phyloP scores from a whole-genome alignment of 768 basidiomycete genomes.

The Termitomyces sp. region DNA sequence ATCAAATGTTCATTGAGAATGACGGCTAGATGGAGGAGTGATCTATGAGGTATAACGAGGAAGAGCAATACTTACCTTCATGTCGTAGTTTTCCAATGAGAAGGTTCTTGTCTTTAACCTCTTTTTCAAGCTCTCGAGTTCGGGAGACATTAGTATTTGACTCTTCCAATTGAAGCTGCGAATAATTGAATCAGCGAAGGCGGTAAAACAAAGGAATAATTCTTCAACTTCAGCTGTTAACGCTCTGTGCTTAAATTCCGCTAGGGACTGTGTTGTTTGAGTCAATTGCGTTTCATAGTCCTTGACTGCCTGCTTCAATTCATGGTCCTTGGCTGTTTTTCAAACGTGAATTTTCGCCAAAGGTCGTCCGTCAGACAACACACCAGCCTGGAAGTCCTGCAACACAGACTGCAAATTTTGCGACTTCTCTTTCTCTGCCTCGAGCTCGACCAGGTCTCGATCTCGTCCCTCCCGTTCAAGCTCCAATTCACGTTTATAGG shows the following conservation, averaged over 20 bases:
- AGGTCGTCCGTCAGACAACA: conserved; percentile 19
- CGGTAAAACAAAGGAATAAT: not conserved
- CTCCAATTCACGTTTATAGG: conserved; percentile 59
- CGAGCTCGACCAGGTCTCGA: conserved; percentile 50
- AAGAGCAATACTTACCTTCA: conserved; percentile 52
- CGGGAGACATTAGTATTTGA: conserved; percentile 58
- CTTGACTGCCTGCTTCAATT: conserved; percentile 77
- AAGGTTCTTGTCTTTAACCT: conserved; percentile 93
- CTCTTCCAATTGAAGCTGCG: conserved; percentile 70
- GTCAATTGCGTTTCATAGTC: conserved; percentile 75
- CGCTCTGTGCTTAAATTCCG: conserved; percentile 89
- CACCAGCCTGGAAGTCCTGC: conserved; percentile 92
- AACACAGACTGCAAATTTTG: conserved; percentile 87
- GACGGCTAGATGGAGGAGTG: conserved; percentile 53
- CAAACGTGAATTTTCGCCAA: conserved; percentile 3
- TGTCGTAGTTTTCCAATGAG: conserved; percentile 93
- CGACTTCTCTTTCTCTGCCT: conserved; percentile 66
- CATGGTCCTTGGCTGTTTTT: conserved; percentile 77
- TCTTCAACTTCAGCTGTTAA: conserved; percentile 75
- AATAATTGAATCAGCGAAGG: not conserved
- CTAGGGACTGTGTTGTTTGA: conserved; percentile 66
- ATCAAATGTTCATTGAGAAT: conserved; percentile 97
- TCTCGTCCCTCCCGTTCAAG: conserved; percentile 55
- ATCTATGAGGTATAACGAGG: not conserved
- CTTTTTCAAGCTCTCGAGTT: conserved; percentile 74